Conservation (phyloP, 371 early-diverging fungal species). For the Rhizopus microsporus region DNA sequence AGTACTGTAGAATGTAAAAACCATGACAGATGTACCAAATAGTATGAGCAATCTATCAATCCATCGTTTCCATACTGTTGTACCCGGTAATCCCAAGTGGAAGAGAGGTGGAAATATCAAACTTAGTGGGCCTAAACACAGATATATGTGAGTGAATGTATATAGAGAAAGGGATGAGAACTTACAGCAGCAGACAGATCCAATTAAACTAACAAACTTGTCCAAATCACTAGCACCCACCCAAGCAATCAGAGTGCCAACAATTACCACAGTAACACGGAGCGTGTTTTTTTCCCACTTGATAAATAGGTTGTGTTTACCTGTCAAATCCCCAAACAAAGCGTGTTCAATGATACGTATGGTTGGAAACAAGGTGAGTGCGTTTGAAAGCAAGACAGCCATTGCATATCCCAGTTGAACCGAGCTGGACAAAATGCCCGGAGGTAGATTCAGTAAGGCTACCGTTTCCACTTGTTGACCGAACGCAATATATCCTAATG, state of each 20-base stretch:
- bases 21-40: constrained; percentile 77
- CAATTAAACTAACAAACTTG: constrained; percentile 89
- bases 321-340: constrained; percentile 54
- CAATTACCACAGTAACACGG: constrained; percentile 67
- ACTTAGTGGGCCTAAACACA: constrained; percentile 38
- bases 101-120: constrained; percentile 50
- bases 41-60: constrained; percentile 63
- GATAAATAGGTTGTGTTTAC: constrained; percentile 45
- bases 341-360: constrained; percentile 85
- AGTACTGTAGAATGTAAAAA: constrained; percentile 68
- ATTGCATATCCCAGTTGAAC: constrained; percentile 85
- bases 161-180: background rate
- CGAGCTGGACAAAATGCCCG: constrained; percentile 48
- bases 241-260: constrained; percentile 73
- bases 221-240: constrained; percentile 82
- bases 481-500: constrained; percentile 83
- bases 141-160: background rate
- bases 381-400: constrained; percentile 88
- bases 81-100: constrained; percentile 32
- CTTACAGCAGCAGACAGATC: constrained; percentile 83
- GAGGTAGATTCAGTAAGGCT: constrained; percentile 81
- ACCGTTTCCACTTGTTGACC: constrained; percentile 83
- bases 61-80: constrained; percentile 47
- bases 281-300: constrained; percentile 90
- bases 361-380: constrained; percentile 84